A percentile compares a stretch with the other conserved stretches of the same genome.
These are phyloP conservation scores for Inonotus hispidus DNA, from an alignment of 1,284 basidiomycete genomes.

Conservation along the genomic window DNA sequence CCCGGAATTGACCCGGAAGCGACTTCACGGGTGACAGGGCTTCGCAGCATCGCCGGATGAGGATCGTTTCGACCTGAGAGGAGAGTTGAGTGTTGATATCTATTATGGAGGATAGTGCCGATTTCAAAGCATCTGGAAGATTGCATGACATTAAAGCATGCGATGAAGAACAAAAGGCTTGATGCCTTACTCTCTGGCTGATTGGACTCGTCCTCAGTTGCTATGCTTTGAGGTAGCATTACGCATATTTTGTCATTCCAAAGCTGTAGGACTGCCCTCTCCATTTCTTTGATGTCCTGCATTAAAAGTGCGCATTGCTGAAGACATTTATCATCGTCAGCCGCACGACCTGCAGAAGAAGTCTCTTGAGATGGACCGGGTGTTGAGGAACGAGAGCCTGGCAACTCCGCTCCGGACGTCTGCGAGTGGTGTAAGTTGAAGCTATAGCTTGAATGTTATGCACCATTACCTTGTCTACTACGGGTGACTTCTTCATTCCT, in stretches of 20 bases:
- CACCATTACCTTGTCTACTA: constrained; percentile 32
- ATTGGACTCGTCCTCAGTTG: constrained; percentile 33
- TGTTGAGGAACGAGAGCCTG: constrained; percentile 43
- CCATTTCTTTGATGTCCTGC: constrained; percentile 57
- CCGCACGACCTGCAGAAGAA: constrained; percentile 46
- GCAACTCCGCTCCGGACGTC: constrained; percentile 21
- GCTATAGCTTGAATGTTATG: not conserved
- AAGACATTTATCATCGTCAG: constrained; percentile 55
- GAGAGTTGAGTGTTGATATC: constrained; percentile 50
- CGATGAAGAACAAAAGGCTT: not conserved
- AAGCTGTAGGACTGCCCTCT: constrained; percentile 42
- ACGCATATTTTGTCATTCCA: constrained; percentile 64
- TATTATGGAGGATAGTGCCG: constrained; percentile 43
- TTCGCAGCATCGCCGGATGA: constrained; percentile 78
- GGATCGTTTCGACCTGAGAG: constrained; percentile 62
- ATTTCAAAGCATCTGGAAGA: constrained; percentile 49
- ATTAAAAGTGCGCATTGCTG: constrained; percentile 60
- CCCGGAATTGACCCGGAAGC: constrained; percentile 82
- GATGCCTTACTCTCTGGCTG: constrained; percentile 46
- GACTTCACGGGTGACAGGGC: constrained; percentile 83
- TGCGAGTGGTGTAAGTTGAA: not conserved
- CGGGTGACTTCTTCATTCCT: constrained; percentile 28
- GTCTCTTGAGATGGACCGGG: constrained; percentile 44
- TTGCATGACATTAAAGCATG: not conserved
- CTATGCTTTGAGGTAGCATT: constrained; percentile 43